Conservation (phyloP, 148 eudicot genomes). For the Gaultheria prostrata region DNA sequence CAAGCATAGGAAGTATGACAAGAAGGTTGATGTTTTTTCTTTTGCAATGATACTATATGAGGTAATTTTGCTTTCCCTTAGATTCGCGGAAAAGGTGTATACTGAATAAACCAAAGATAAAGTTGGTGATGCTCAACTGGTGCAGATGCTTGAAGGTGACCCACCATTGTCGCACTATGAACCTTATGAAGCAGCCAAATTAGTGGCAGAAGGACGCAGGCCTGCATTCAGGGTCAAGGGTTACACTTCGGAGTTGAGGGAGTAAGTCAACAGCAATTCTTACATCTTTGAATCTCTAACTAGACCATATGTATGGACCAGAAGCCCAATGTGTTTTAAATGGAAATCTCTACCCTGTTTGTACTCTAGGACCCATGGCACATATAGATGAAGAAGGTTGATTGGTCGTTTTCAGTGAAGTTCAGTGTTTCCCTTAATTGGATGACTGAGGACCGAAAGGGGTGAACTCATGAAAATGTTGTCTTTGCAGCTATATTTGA, state of each 20-base stretch:
- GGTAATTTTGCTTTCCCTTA: constrained; percentile 45
- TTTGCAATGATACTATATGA: constrained; percentile 93
- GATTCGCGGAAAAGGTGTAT: neutral
- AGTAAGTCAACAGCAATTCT: constrained; percentile 50
- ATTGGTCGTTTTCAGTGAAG: neutral
- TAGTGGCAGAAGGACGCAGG: constrained; percentile 75
- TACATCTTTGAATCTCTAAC: neutral
- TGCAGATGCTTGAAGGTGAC: constrained; percentile 84
- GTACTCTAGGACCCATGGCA: neutral
- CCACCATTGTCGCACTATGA: constrained; percentile 69
- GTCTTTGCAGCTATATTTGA: neutral
- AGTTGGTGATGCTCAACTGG: constrained; percentile 19
- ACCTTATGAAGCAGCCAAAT: constrained; percentile 77
- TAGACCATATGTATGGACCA: neutral
- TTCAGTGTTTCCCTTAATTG: neutral
- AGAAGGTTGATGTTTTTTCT: constrained; percentile 97
- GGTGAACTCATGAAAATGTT: neutral
- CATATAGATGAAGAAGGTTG: neutral
- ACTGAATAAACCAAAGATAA: neutral
- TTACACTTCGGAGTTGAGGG: constrained; percentile 53
- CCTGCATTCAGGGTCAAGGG: constrained; percentile 70
- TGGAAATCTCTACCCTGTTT: neutral
- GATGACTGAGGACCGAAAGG: neutral
- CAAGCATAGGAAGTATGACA: constrained; percentile 91
- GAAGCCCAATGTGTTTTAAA: neutral